Evolutionary conservation across 83 land plant genomes (phyloP), one percentile per base, ranked within the genome.

Genomic region (Picea mariana): DNA sequence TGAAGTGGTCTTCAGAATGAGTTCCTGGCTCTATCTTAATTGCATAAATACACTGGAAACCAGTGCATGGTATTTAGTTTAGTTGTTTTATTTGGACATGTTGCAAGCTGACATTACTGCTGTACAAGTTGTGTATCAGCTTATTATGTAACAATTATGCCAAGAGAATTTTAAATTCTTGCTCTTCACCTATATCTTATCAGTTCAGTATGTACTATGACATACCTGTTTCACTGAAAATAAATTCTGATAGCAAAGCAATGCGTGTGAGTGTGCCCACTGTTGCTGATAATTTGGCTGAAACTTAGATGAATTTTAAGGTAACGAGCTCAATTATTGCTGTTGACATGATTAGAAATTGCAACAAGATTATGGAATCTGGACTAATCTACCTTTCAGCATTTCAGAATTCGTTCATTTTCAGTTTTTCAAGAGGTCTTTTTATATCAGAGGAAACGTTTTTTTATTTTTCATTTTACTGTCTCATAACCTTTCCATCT

Each of bases 401-500:
- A 55, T 55, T 55, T 55, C 58, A 55, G 58, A 55, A 55, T 12
- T 38, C 9, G 49, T 20, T 75, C 49, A 42, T 47, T 38, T n/a
- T 24, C n/a, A 73, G 12, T 40, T 20, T 75, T 75, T 75, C 5
- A 47, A 44, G 58, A 55, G 49, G 15, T 47, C 21, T 12, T 18
- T 73, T 9, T 20, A 75, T 47, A 75, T 75, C 59, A 20, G 27
- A 47, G 11, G 49, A 21, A 21, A 75, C 49, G 5, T 8, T 73
- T 75, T n/a, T 44, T 75, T 47, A n/a, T 75, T 47, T 20, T 9
- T 5, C 44, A 11, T 82, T 55, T 79, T 83, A 6, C 20, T 63
- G 38, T 47, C 77, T 75, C 59, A 75, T 21, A 11, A 55, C 17
- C 44, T 47, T 72, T 47, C 18, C 59, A 75, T 75, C 58, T 40